Evolutionary conservation across 495 filamentous ascomycete genomes (phyloP), one percentile per base, ranked within the genome.

Genomic region (Aspergillus avenaceus): DNA sequence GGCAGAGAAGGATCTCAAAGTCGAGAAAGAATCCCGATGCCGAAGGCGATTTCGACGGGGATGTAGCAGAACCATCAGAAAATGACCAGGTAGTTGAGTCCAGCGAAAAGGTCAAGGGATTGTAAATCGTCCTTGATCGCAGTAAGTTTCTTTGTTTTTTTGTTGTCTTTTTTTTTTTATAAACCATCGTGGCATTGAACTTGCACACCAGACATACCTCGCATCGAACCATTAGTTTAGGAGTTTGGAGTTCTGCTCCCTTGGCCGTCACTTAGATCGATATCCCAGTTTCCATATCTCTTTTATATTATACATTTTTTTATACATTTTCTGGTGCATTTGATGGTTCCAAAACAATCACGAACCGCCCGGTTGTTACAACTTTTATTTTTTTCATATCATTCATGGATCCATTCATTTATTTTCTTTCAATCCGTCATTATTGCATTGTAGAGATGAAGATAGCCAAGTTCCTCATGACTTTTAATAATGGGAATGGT

Each of bases 1-100:
- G 92, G 92, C 92, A 96, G 63, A 86, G 83, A 70, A 66, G 87
- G 69, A 75, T 76, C 24, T 68, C 70, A 44, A 76, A 76, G 55
- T 59, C 64, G 22, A 64, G 56, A 38, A 61, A 72, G 55, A 67
- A 73, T 42, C 70, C 70, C 8, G 59, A 73, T 32, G 70, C 65
- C 7, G 70, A 73, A 54, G 70, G 70, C 0, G 60, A 73, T 48
- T 73, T 73, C 52, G 69, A 69, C 31, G 70, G 70, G n/a, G 65
- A 68, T 25, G 50, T 42, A 5, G 45, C 56, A 4, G 62, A 66
- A 11, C 55, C 58, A 18, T 52, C 60, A 13, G 66, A 66, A 28
- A 54, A 56, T 8, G 58, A 50, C 9, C 29, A 54, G 43, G 27
- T 60, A 16, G 19, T 65, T 22, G 59, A 52, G 32, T 44, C 58